A percentile compares a stretch with the other conserved stretches of the same genome.
Conservation (phyloP, 1,284 basidiomycete species). For the Exsudoporus floridanus region DNA sequence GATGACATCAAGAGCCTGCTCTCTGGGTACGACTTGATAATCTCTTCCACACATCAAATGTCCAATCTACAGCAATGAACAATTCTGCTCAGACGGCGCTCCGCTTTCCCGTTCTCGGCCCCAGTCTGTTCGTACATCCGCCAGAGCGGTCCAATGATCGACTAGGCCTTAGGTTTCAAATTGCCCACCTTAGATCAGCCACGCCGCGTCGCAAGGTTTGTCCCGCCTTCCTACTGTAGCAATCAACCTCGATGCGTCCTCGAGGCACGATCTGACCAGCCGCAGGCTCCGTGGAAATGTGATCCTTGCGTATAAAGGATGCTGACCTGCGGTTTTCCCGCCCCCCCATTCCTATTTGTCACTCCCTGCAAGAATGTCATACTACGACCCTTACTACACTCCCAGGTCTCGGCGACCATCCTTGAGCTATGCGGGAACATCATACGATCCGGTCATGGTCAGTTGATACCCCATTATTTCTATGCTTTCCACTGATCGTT, state of each 20-base stretch:
- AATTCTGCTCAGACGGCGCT: slow-evolving; percentile 19
- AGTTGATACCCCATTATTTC: not conserved
- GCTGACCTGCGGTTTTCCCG: not conserved
- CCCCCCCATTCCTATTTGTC: slow-evolving; percentile 12
- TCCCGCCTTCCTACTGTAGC: slow-evolving; percentile 17
- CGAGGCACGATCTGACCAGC: slow-evolving; percentile 28
- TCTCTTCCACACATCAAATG: not conserved
- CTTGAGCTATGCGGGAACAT: slow-evolving; percentile 25
- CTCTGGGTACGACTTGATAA: not conserved
- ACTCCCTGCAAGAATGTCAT: slow-evolving; percentile 27
- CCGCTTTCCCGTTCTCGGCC: slow-evolving; percentile 20
- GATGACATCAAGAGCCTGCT: not conserved
- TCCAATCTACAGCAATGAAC: not conserved
- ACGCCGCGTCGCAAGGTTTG: slow-evolving; percentile 3
- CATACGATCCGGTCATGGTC: slow-evolving; percentile 29
- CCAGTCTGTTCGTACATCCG: not conserved
- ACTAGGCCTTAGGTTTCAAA: slow-evolving; percentile 28
- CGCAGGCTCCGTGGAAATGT: slow-evolving; percentile 15
- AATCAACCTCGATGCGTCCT: slow-evolving; percentile 30
- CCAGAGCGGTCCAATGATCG: slow-evolving; percentile 8
- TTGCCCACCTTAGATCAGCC: slow-evolving; percentile 15
- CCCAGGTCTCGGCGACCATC: slow-evolving; percentile 32
- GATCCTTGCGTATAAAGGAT: slow-evolving; percentile 26
- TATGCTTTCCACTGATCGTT: slow-evolving; percentile 5
- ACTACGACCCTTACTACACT: slow-evolving; percentile 35